Conservation (phyloP, 225 moss, liverwort and hornwort species). For the Sphagnum tenellum region DNA sequence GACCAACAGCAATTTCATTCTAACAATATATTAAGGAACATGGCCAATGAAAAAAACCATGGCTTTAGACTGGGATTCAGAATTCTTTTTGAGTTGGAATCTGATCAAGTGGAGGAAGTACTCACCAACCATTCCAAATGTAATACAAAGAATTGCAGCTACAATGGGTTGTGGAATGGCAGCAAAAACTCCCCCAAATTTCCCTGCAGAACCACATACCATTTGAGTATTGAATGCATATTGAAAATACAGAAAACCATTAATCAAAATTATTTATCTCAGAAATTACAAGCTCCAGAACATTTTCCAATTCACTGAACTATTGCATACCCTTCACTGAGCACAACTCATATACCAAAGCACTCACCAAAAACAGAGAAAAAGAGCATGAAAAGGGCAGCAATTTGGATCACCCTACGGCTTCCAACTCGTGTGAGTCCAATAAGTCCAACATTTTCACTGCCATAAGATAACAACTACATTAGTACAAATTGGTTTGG, state of each 20-base stretch:
- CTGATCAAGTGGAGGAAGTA: background rate
- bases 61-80: too few species aligned
- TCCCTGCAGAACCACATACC: constrained; percentile 24
- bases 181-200: constrained; percentile 59
- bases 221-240: background rate
- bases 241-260: too few species aligned
- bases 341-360: background rate
- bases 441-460: constrained; percentile 67
- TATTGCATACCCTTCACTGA: too few species aligned
- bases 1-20: too few species aligned
- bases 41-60: too few species aligned
- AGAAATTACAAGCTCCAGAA: too few species aligned
- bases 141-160: constrained; percentile 58
- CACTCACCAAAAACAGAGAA: constrained; percentile 45
- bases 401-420: constrained; percentile 56
- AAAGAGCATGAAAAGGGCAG: constrained; percentile 50
- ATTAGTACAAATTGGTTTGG: too few species aligned
- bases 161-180: constrained; percentile 56
- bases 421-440: constrained; percentile 69
- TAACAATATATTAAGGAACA: too few species aligned
- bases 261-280: too few species aligned
- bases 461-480: constrained; percentile 8
- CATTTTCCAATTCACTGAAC: too few species aligned
- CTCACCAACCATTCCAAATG: constrained; percentile 70
- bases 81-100: too few species aligned